Base-by-base conservation (phyloP, 139 green algal genomes). In the Nannochloris sp. region DNA sequence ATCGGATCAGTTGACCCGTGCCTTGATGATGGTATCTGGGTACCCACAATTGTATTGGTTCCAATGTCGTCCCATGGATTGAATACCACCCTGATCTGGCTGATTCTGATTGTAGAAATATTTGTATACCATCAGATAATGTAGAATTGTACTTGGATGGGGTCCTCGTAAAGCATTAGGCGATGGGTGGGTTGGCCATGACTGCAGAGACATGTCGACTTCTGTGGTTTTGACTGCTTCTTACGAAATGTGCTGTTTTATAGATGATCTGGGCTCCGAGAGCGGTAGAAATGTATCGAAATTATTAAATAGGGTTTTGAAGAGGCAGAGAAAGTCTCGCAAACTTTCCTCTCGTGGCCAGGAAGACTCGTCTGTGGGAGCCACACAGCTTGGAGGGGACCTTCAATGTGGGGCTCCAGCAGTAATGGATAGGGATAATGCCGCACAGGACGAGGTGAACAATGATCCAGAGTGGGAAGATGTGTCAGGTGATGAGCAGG, bases 401-500 rank as follows among this genome's bases (percentile, higher is more conserved):
- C 33, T 40, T 11, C 33, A 11, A 12, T 51, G 46, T 51, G 46
- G 46, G 16, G 46, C 46, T 23, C 46, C 46, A 26, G 16, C 46
- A 8, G 46, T 51, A 1, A n/a, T n/a, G 9, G 17, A 51, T 51
- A n/a, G 46, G 16, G 46, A 51, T 51, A 26, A 51, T n/a, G 46
- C 16, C 5, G 46, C 16, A 5, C 46, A 26, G 4, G 16, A 20
- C 5, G 46, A 25, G 17, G 16, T 1, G 17, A 51, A 1, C 1
- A 5, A 14, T 51, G 46, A 51, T 26, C 17, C 46, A n/a, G 46
- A 51, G 6, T 72, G 66, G 66, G 66, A 72, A 57, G 66, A 72
- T 25, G 50, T 63, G 33, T 40, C 33, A 12, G 33, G 33, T 40
- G 33, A 40, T 9, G 33, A 40, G 10, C 33, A 40, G 10, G 33